phyloP scores from a whole-genome alignment of 176 grass and related monocot genomes.

The Melocanna baccifera region DNA sequence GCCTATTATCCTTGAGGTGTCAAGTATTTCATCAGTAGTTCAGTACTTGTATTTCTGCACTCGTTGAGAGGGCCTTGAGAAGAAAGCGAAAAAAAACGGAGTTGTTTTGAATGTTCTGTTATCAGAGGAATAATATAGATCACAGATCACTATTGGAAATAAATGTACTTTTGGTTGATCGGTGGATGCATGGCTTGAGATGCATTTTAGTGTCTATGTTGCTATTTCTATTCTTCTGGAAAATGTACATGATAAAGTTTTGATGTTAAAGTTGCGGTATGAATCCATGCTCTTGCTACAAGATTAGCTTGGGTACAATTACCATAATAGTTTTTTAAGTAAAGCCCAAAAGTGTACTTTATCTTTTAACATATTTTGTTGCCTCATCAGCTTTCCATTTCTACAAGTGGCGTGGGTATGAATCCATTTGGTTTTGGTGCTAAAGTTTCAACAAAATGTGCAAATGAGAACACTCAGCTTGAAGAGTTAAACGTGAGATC shows the following conservation, averaged over 20 bases:
- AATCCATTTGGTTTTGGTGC: conserved; percentile 30
- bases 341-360: not conserved
- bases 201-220: not conserved
- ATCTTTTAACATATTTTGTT: conserved; percentile 4
- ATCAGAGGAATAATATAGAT: not conserved
- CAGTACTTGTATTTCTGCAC: not conserved
- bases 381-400: conserved; percentile 35
- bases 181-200: not conserved
- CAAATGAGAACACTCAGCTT: conserved; percentile 20
- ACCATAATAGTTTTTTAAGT: not conserved
- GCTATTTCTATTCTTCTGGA: not conserved
- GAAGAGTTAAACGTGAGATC: conserved; percentile 27
- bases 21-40: not conserved
- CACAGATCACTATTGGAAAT: not conserved
- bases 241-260: not conserved
- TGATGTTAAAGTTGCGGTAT: not conserved
- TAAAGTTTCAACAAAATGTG: conserved; percentile 42
- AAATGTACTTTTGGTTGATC: not conserved
- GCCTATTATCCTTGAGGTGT: not conserved
- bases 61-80: not conserved
- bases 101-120: not conserved
- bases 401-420: conserved; percentile 1
- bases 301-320: not conserved
- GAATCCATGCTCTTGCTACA: not conserved
- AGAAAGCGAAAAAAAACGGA: not conserved